Evolutionary conservation across 139 green algal species (phyloP).

Genomic region (Limnomonas spitsbergensis): DNA sequence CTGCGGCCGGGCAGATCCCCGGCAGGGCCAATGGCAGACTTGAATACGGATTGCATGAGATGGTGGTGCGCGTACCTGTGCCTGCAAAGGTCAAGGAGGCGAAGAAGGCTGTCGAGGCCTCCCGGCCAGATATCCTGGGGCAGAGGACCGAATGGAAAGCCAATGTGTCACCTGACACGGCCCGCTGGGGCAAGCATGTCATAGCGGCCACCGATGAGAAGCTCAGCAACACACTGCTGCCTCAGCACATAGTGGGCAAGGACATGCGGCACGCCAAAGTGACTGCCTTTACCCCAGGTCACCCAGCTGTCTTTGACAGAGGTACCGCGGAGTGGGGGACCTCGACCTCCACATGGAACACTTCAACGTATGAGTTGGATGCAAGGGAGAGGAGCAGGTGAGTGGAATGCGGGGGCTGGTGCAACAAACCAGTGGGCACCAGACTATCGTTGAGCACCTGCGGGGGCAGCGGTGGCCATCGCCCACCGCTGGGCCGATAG

Average conservation of each 20-base stretch:
- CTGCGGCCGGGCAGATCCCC: background rate
- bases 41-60: background rate
- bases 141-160: background rate
- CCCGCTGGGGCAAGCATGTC: background rate
- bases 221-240: slow-evolving; percentile 1
- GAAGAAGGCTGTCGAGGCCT: background rate
- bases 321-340: background rate
- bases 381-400: no score
- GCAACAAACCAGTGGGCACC: no score
- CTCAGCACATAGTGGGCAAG: background rate
- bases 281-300: background rate
- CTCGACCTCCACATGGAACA: background rate
- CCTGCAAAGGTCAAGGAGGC: background rate
- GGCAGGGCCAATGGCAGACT: background rate
- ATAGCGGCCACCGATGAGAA: background rate
- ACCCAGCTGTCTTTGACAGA: background rate
- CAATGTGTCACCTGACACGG: background rate
- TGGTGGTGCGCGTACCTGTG: background rate
- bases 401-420: no score
- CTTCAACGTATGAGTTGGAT: no score
- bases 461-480: no score
- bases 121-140: background rate
- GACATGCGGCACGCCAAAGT: background rate
- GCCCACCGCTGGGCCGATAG: no score
- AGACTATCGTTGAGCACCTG: no score